phyloP scores from a whole-genome alignment of 2,329 filamentous ascomycete genomes.

The Trichophyton mentagrophytes region DNA sequence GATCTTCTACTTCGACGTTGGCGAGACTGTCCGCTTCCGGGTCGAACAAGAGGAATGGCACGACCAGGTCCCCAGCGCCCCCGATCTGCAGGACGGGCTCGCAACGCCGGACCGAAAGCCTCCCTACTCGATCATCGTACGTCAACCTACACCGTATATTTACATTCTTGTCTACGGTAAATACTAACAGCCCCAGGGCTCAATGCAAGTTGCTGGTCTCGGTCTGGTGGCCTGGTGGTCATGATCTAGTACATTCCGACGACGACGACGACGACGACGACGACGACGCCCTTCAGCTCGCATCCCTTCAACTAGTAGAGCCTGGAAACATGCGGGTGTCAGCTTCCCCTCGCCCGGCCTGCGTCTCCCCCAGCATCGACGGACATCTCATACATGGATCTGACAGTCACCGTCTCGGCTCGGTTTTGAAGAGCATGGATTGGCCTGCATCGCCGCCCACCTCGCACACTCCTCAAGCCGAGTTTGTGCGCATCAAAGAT shows the following conservation, averaged over 20 bases:
- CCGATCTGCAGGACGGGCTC: slow-evolving; percentile 50
- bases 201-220: slow-evolving; percentile 36
- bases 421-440: background rate
- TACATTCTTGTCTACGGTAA: background rate
- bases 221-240: slow-evolving; percentile 37
- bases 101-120: slow-evolving; percentile 47
- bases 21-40: slow-evolving; percentile 76
- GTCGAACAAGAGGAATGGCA: slow-evolving; percentile 84
- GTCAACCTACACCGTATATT: slow-evolving; percentile 8
- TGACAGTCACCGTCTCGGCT: background rate
- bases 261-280: too few relatives aligned
- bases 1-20: slow-evolving; percentile 73
- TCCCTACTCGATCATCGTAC: slow-evolving; percentile 35
- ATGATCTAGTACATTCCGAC: slow-evolving; percentile 4
- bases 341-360: background rate
- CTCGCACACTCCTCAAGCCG: background rate
- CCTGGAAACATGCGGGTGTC: background rate
- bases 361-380: background rate
- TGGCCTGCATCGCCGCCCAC: background rate
- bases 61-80: slow-evolving; percentile 65
- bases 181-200: slow-evolving; percentile 24
- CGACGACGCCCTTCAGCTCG: background rate
- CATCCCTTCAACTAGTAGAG: too few relatives aligned
- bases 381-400: too few relatives aligned
- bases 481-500: background rate